Evolutionary conservation across 1,284 basidiomycete genomes (phyloP).

Genomic region (Fomitopsis betulina): DNA sequence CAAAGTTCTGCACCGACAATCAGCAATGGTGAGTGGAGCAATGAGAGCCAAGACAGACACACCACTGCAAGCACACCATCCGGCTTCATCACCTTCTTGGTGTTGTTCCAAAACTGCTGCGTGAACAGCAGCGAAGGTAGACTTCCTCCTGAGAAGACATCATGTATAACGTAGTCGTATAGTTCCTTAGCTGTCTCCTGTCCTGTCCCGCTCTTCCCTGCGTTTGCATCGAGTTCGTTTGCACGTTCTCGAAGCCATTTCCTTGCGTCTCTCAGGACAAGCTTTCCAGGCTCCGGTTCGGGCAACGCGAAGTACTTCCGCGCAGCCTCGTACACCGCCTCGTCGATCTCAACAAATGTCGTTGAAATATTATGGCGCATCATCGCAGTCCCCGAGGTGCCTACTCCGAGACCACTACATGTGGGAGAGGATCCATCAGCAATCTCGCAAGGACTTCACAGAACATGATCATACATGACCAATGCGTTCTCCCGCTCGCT

Average conservation of each 20-base stretch:
- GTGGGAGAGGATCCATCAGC: slow-evolving; percentile 2
- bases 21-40: background rate
- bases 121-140: slow-evolving; percentile 84
- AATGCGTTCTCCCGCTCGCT: slow-evolving; percentile 46
- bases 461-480: slow-evolving; percentile 54
- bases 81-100: slow-evolving; percentile 59
- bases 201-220: slow-evolving; percentile 7
- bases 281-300: slow-evolving; percentile 47
- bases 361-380: slow-evolving; percentile 61
- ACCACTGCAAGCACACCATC: slow-evolving; percentile 81
- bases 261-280: slow-evolving; percentile 76
- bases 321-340: slow-evolving; percentile 82
- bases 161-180: slow-evolving; percentile 83
- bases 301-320: slow-evolving; percentile 72
- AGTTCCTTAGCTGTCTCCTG: slow-evolving; percentile 15
- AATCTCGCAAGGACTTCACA: background rate
- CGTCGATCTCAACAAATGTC: slow-evolving; percentile 84
- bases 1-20: slow-evolving; percentile 53
- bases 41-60: slow-evolving; percentile 35
- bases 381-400: slow-evolving; percentile 75
- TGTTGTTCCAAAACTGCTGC: slow-evolving; percentile 72
- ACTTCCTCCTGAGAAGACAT: slow-evolving; percentile 87
- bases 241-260: slow-evolving; percentile 49
- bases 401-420: slow-evolving; percentile 82
- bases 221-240: slow-evolving; percentile 24